A percentile compares a stretch with the other conserved stretches of the same genome.
Evolutionary conservation across 1,139 yeast species (phyloP).

Genomic region (Zygoascus meyerae): DNA sequence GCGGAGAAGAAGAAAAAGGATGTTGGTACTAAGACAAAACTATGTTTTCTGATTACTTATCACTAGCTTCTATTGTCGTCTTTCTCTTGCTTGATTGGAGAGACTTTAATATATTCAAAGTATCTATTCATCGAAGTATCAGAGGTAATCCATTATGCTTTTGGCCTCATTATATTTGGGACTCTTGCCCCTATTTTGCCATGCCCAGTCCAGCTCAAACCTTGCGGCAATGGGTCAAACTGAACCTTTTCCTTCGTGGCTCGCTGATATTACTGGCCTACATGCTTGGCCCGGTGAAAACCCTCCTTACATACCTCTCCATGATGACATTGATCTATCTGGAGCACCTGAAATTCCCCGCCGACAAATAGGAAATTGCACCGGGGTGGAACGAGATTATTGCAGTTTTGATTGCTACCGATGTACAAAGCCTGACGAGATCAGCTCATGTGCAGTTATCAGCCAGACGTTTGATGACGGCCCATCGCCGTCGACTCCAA

Average conservation of each 20-base stretch:
- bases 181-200: too few species aligned
- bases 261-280: slow-evolving; percentile 65
- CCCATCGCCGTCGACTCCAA: slow-evolving; percentile 67
- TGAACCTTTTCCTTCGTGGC: slow-evolving; percentile 65
- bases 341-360: slow-evolving; percentile 44
- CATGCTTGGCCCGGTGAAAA: slow-evolving; percentile 75
- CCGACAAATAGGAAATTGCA: slow-evolving; percentile 60
- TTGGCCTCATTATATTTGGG: too few species aligned
- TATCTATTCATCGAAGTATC: too few species aligned
- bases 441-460: slow-evolving; percentile 59
- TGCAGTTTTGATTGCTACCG: slow-evolving; percentile 87
- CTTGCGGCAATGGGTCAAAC: background rate
- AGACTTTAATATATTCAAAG: too few species aligned
- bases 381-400: slow-evolving; percentile 39
- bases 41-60: too few species aligned
- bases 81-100: too few species aligned
- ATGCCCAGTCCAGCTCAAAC: too few species aligned
- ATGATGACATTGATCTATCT: slow-evolving; percentile 51
- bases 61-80: too few species aligned
- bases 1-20: too few species aligned
- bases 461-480: slow-evolving; percentile 96
- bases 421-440: slow-evolving; percentile 75
- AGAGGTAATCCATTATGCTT: too few species aligned
- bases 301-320: slow-evolving; percentile 83
- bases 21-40: too few species aligned